phyloP scores from a whole-genome alignment of 1,139 yeast species.

The Geotrichum carabidarum region DNA sequence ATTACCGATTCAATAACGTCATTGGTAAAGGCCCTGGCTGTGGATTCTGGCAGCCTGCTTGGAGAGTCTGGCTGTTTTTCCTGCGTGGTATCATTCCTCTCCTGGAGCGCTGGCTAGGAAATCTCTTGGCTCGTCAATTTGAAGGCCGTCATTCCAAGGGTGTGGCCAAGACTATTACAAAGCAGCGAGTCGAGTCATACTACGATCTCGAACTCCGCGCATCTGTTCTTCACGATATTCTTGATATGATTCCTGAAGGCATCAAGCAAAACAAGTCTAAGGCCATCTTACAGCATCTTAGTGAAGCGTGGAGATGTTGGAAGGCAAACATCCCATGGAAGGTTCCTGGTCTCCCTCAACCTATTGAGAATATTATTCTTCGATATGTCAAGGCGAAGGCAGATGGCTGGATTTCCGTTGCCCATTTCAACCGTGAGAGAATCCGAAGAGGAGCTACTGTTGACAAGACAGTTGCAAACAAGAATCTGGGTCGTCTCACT shows the following conservation, averaged over 20 bases:
- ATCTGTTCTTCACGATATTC: conserved; percentile 89
- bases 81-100: conserved; percentile 90
- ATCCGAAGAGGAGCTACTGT: conserved; percentile 83
- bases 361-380: conserved; percentile 78
- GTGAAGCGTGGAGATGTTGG: conserved; percentile 99
- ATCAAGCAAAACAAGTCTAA: conserved; percentile 81
- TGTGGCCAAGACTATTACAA: conserved; percentile 88
- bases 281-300: conserved; percentile 83
- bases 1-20: conserved; percentile 67
- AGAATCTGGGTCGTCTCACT: conserved; percentile 86
- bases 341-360: conserved; percentile 93
- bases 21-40: conserved; percentile 98
- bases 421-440: conserved; percentile 87
- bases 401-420: conserved; percentile 92
- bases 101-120: conserved; percentile 92
- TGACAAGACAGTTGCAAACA: conserved; percentile 89
- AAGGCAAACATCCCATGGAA: conserved; percentile 98
- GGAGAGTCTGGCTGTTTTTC: conserved; percentile 95
- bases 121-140: conserved; percentile 83
- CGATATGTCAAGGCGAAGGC: conserved; percentile 93
- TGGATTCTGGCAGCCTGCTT: conserved; percentile 99
- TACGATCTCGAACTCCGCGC: conserved; percentile 91
- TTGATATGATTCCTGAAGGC: conserved; percentile 97
- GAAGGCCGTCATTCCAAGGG: conserved; percentile 94
- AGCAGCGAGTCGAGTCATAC: conserved; percentile 91